Evolutionary conservation across 2,329 filamentous ascomycete genomes (phyloP), one percentile per base, ranked within the genome.

Genomic region (Westerdykella ornata): DNA sequence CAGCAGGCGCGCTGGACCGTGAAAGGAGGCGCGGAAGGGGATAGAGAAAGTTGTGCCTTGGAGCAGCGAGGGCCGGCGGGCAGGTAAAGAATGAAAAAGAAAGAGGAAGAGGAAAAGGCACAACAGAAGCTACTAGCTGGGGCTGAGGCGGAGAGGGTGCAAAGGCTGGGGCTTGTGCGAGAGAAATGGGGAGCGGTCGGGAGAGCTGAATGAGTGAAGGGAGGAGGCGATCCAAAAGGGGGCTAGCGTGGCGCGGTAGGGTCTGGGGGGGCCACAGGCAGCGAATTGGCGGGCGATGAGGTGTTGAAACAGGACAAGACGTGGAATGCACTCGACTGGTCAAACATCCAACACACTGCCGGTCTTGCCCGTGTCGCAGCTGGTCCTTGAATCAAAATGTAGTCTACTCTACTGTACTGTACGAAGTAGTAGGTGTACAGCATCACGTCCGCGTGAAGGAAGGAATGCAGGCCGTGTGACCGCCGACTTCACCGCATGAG

Each of bases 121-220:
- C n/a, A n/a, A 12, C 16, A 30, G 18, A 19, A 8, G 28, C 18
- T n/a, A n/a, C n/a, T n/a, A n/a, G 20, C 32, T 14, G 18, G 31
- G 9, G 15, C 16, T 35, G 43, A 39, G 16, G 33, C 13, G 41
- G 33, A n/a, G 42, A 38, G 46, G 45, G 42, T 46, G 45, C 51
- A 56, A 54, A 53, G 47, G 48, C 49, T 52, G 51, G 55, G 50
- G 47, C 8, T 26, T 26, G 30, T 33, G 30, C 9, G 41, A 35
- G 49, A 49, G 48, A 48, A 52, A 47, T 35, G 45, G 49, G 49
- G 48, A 45, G 54, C 48, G 30, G 45, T 46, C 34, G 43, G 22
- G 12, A 26, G 47, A 45, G 43, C 46, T 52, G 54, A 48, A 17
- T 8, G 45, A 43, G 41, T 45, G 41, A 35, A 42, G 49, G 22